Conservation (phyloP, 2,329 filamentous ascomycete genomes). For the Polytolypa hystricis region DNA sequence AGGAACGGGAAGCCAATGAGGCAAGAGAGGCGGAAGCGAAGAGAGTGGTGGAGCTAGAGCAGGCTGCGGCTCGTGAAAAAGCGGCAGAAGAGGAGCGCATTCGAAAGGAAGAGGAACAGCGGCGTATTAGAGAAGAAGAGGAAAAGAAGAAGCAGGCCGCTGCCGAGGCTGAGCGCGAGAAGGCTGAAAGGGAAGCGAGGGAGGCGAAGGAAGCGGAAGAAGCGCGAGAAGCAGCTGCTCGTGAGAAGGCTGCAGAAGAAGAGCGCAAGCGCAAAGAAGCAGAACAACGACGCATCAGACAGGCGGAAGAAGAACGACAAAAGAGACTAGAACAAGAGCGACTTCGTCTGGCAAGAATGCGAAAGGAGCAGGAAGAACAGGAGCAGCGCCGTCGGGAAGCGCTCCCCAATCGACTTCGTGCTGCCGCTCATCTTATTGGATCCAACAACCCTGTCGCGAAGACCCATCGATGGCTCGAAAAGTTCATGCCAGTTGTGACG, state of each 20-base stretch:
- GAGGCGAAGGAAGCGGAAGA: slow-evolving; percentile 18
- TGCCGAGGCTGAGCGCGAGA: slow-evolving; percentile 13
- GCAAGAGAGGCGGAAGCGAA: slow-evolving; percentile 6
- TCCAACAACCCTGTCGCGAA: slow-evolving; percentile 32
- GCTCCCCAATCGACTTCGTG: slow-evolving; percentile 34
- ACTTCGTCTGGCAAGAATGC: slow-evolving; percentile 31
- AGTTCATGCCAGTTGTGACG: slow-evolving; percentile 37
- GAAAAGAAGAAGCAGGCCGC: slow-evolving; percentile 25
- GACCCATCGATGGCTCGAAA: slow-evolving; percentile 32
- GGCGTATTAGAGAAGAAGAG: slow-evolving; percentile 34
- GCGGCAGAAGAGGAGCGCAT: slow-evolving; percentile 26
- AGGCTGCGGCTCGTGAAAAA: slow-evolving; percentile 26
- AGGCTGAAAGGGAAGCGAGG: slow-evolving; percentile 21
- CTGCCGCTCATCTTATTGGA: slow-evolving; percentile 35
- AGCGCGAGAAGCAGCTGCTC: slow-evolving; percentile 23
- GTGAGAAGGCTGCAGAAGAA: slow-evolving; percentile 30
- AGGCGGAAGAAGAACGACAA: slow-evolving; percentile 37
- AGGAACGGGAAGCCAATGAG: slow-evolving; percentile 7
- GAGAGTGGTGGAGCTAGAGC: slow-evolving; percentile 12
- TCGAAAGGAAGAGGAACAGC: slow-evolving; percentile 31
- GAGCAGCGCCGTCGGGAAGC: slow-evolving; percentile 36
- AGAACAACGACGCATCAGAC: slow-evolving; percentile 31
- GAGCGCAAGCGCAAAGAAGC: slow-evolving; percentile 27
- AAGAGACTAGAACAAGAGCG: slow-evolving; percentile 33
- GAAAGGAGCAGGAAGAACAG: slow-evolving; percentile 34